Percentiles rank a stretch among this genome's conserved stretches.
Conservation (phyloP, 2,329 filamentous ascomycete species). For the Xylaria digitata region DNA sequence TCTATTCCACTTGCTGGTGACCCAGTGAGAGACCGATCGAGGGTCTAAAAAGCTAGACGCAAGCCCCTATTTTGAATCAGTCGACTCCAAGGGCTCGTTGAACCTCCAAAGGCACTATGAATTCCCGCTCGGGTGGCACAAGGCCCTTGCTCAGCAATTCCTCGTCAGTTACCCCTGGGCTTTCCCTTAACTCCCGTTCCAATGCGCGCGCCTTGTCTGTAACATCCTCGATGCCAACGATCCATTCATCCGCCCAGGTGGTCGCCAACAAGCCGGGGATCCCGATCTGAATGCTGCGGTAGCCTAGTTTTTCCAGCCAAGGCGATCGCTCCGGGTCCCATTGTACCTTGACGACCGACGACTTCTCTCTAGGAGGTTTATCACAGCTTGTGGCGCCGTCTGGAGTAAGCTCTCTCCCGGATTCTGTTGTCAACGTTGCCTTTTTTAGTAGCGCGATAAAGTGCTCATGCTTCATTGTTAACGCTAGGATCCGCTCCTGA, state of each 20-base stretch:
- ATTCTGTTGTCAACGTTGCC: constrained; percentile 49
- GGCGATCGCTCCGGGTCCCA: constrained; percentile 71
- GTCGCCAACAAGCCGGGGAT: constrained; percentile 59
- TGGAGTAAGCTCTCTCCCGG: constrained; percentile 40
- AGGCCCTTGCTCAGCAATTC: constrained; percentile 54
- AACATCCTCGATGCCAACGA: constrained; percentile 68
- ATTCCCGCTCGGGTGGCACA: constrained; percentile 59
- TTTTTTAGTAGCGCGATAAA: constrained; percentile 61
- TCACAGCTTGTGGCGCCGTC: neutral
- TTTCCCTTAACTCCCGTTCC: constrained; percentile 58
- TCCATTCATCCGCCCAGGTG: constrained; percentile 63
- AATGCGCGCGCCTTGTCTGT: constrained; percentile 63
- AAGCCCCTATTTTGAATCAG: neutral
- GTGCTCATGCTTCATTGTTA: constrained; percentile 63
- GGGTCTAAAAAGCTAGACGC: neutral
- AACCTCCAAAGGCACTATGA: constrained; percentile 51
- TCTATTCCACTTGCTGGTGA: neutral
- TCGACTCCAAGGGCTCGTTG: neutral
- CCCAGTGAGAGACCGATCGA: neutral
- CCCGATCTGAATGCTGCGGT: constrained; percentile 71
- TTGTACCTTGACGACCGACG: constrained; percentile 60
- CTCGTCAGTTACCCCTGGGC: constrained; percentile 49
- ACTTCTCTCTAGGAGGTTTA: constrained; percentile 34
- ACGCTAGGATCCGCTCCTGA: constrained; percentile 67
- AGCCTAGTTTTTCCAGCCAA: constrained; percentile 57